Evolutionary conservation across 2,329 filamentous ascomycete genomes (phyloP), one percentile per base, ranked within the genome.

Genomic region (Arachnomyces sp.): DNA sequence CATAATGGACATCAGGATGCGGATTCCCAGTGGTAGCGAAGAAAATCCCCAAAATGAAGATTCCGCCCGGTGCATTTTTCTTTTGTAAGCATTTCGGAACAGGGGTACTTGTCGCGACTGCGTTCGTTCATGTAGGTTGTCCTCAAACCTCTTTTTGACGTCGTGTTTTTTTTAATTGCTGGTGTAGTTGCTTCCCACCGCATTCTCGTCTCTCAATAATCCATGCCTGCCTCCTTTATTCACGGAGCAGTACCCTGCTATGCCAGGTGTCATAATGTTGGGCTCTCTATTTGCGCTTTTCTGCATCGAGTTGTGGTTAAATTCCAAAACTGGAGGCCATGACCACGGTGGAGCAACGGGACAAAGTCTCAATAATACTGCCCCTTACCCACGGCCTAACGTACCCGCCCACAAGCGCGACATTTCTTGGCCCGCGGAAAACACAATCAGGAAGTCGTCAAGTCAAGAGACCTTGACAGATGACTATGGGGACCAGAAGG

Each of bases 191-290:
- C 68, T 81, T 5, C 77, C 77, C 0, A 78, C 75, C 3, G 77
- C 77, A 12, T 81, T 80, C 52, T 62, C 59, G 33, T 66, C 62
- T 14, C 58, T 68, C 44, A 66, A 59, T 38, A 56, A 68, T 41
- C 63, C 64, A 47, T 68, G 77, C 51, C 71, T 81, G 5, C 77
- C 77, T 4, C 69, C 75, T 43, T 61, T 81, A 4, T 80, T 81
- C 57, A 77, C 69, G 9, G 66, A 73, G 0, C 56, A 78, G 36
- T 81, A 80, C 52, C 75, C 77, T 4, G 72, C 78, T 17, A 67
- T 81, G 52, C 75, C 77, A 2, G 77, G 77, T 51, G 75, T 78
- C 17, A 80, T 81, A 57, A 80, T 80, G 75, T 80, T 81, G 75
- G 68, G 46, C 0, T 71, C 78, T 14, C 69, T 81, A 47, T 80